Base-by-base conservation (phyloP, 305 asterid genomes). In the Fraxinus sp. region DNA sequence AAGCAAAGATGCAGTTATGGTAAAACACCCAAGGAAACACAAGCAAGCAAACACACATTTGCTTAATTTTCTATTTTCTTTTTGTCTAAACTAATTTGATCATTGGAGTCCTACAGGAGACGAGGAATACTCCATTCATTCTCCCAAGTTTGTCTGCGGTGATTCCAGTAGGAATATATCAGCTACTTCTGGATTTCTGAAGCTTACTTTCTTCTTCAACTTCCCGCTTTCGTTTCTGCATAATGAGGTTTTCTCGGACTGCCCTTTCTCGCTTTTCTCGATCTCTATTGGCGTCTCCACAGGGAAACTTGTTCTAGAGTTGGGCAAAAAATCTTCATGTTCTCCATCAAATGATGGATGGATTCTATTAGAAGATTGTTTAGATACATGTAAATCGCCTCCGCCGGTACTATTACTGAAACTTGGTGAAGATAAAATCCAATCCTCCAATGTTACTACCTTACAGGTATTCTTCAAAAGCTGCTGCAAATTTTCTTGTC, bases 131-230 rank as follows among this genome's bases (percentile, higher is more conserved):
- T 57, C 7, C 68, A 1, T 57, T 57, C 28, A 7, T 59, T 62
- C 71, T 22, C 1, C 3, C 72, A 20, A 20, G 33, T 14, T 3
- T 5, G 66, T 36, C 13, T 77, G 55, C 0, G 77, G 78, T 22
- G 89, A 78, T 52, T 86, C 81, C 55, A 88, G 80, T 18, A 85
- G 74, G 83, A 88, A 90, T 28, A 88, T 68, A n/a, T 88, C 87
- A 44, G 87, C 89, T 28, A 88, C 87, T 83, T 84, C 90, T 35
- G 93, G 94, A 49, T 83, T 74, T 79, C 85, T 87, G 22, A 91
- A 91, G 18, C 89, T 88, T 77, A 90, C 93, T 77, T 46, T 91
- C 81, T 89, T 89, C 91, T 87, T 90, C 30, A 70, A 30, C 74
- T 84, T 84, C 37, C 80, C 84, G 13, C 78, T 84, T 39, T 57